Evolutionary conservation across 257 asterid species (phyloP).

Genomic region (Schizonepeta tenuifolia): DNA sequence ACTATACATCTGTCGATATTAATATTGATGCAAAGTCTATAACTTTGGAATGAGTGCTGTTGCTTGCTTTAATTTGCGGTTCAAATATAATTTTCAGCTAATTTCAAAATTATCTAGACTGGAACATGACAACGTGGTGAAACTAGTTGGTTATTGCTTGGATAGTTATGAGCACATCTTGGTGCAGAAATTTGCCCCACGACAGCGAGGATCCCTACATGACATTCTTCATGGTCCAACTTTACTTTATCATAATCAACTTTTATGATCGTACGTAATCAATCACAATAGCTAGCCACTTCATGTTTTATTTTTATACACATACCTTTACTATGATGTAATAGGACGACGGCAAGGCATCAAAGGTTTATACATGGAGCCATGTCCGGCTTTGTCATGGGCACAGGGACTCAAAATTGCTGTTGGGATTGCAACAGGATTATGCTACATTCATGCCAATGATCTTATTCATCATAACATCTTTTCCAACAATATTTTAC

Average conservation of each 20-base stretch:
- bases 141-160: slow-evolving; percentile 59
- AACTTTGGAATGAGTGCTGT: not conserved
- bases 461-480: not conserved
- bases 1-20: not conserved
- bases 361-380: slow-evolving; percentile 12
- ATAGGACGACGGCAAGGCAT: slow-evolving; percentile 48
- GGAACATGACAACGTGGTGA: slow-evolving; percentile 55
- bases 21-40: not conserved
- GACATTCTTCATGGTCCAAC: slow-evolving; percentile 58
- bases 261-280: no score
- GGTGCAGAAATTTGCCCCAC: slow-evolving; percentile 58
- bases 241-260: no score
- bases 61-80: no score
- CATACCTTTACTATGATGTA: not conserved
- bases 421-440: slow-evolving; percentile 40
- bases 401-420: slow-evolving; percentile 42
- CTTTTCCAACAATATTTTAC: not conserved
- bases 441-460: not conserved
- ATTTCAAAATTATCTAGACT: slow-evolving; percentile 57
- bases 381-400: slow-evolving; percentile 38
- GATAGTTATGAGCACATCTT: slow-evolving; percentile 50
- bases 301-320: not conserved
- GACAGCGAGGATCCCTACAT: slow-evolving; percentile 61
- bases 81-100: slow-evolving; percentile 31
- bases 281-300: not conserved